Percentiles rank a stretch among this genome's conserved stretches.
These are phyloP conservation scores for Kluyveromyces marxianus DNA, from an alignment of 1,139 yeast genomes.

Conservation along the genomic window DNA sequence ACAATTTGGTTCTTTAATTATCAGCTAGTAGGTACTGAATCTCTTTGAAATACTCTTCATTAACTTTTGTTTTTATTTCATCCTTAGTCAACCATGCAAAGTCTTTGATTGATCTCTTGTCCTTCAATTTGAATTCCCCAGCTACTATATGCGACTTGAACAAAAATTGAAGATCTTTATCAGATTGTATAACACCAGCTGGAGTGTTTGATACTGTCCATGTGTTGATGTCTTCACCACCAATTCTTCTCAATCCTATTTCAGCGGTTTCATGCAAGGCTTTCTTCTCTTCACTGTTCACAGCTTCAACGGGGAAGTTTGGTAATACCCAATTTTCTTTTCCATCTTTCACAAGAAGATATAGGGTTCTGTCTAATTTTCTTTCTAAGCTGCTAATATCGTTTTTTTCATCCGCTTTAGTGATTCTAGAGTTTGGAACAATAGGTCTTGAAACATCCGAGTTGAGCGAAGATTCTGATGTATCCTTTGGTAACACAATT, in stretches of 20 bases:
- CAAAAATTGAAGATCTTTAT: conserved; percentile 40
- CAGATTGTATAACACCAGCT: conserved; percentile 51
- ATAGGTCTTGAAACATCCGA: conserved; percentile 60
- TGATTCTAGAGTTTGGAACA: conserved; percentile 59
- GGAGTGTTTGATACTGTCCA: conserved; percentile 90
- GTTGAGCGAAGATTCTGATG: conserved; percentile 36
- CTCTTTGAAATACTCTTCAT: conserved; percentile 45
- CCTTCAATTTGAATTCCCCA: conserved; percentile 63
- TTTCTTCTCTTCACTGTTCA: conserved; percentile 19
- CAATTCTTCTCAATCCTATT: conserved; percentile 58
- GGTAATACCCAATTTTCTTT: conserved; percentile 70
- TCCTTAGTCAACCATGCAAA: conserved; percentile 82
- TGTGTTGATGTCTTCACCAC: conserved; percentile 71
- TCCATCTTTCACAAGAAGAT: conserved; percentile 48
- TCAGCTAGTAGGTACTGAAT: conserved; percentile 43
- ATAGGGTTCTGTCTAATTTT: conserved; percentile 69
- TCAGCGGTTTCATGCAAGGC: conserved; percentile 73
- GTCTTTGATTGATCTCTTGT: conserved; percentile 34
- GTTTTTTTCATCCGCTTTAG: conserved; percentile 63
- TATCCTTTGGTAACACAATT: conserved; percentile 54
- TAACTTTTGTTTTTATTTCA: conserved; percentile 56
- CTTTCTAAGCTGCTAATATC: conserved; percentile 71
- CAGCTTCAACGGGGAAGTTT: conserved; percentile 41
- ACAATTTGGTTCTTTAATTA: conserved; percentile 3
- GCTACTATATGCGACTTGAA: conserved; percentile 86